A percentile compares a stretch with the other conserved stretches of the same genome.
Conservation (phyloP, 805 yeast species). For the Kockiozyma suomiensis region DNA sequence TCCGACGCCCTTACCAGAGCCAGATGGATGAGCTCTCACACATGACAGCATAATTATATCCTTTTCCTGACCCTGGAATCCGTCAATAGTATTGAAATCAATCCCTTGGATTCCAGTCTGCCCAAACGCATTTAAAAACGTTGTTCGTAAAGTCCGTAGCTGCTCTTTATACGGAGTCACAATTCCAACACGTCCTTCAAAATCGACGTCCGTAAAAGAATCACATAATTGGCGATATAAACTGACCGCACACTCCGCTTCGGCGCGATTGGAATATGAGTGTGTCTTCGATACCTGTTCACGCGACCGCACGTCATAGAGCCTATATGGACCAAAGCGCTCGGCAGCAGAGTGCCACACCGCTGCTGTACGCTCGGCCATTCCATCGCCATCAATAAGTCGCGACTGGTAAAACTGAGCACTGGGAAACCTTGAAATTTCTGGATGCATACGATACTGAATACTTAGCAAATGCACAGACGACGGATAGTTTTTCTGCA, state of each 20-base stretch:
- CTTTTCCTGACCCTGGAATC: constrained; percentile 97
- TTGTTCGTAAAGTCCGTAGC: constrained; percentile 57
- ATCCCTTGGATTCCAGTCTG: constrained; percentile 61
- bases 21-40: constrained; percentile 76
- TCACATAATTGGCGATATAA: constrained; percentile 58
- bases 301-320: constrained; percentile 66
- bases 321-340: constrained; percentile 72
- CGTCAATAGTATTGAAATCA: constrained; percentile 94
- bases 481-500: constrained; percentile 67
- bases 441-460: constrained; percentile 98
- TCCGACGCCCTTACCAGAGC: constrained; percentile 98
- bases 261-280: constrained; percentile 71
- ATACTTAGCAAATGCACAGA: constrained; percentile 77
- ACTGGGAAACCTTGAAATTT: constrained; percentile 84
- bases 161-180: constrained; percentile 96
- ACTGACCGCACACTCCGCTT: constrained; percentile 73
- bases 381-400: constrained; percentile 76
- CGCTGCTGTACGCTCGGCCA: constrained; percentile 59
- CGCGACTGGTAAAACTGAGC: constrained; percentile 73
- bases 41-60: constrained; percentile 92
- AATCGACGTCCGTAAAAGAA: constrained; percentile 53
- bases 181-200: constrained; percentile 78
- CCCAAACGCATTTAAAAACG: constrained; percentile 66
- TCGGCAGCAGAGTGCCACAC: constrained; percentile 68
- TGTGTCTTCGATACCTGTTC: constrained; percentile 70